Conservation (phyloP, 139 green algal species). For the Ostreobium quekettii region DNA sequence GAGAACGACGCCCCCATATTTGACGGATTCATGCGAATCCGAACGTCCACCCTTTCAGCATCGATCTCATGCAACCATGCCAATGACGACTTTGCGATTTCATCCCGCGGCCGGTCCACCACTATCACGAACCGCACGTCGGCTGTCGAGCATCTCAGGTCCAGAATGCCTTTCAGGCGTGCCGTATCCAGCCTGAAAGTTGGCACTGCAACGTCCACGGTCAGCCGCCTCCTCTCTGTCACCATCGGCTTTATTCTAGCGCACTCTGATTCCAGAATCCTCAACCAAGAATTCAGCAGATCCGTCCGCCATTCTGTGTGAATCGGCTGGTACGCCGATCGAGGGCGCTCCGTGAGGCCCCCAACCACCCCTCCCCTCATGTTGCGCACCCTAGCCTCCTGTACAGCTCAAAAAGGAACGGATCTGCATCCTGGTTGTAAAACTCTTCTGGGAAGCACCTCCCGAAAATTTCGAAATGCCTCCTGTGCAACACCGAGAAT, state of each 20-base stretch:
- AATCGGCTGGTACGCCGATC: background rate
- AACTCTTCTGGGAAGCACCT: slow-evolving; percentile 20
- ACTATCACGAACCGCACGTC: slow-evolving; percentile 12
- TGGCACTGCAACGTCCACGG: background rate
- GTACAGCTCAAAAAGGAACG: slow-evolving; percentile 32
- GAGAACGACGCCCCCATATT: slow-evolving; percentile 21
- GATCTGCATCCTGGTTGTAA: slow-evolving; percentile 29
- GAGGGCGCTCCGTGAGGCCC: background rate
- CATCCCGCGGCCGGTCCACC: background rate
- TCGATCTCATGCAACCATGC: background rate
- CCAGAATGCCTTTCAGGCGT: slow-evolving; percentile 9
- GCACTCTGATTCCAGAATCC: too few species aligned
- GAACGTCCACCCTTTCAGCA: background rate
- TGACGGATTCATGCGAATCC: slow-evolving; percentile 16
- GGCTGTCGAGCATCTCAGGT: slow-evolving; percentile 11
- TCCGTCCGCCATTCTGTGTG: background rate
- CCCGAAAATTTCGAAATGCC: slow-evolving; percentile 23
- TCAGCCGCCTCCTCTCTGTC: background rate
- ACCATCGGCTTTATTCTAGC: too few species aligned
- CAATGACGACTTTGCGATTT: background rate
- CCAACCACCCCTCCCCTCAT: background rate
- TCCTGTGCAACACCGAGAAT: slow-evolving; percentile 24
- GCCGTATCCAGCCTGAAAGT: slow-evolving; percentile 8
- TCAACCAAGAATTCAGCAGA: background rate
- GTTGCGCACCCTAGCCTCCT: slow-evolving; percentile 20